Base-by-base conservation (phyloP, 108 stramenopile genomes). In the Cyclostephanos invisitatus region DNA sequence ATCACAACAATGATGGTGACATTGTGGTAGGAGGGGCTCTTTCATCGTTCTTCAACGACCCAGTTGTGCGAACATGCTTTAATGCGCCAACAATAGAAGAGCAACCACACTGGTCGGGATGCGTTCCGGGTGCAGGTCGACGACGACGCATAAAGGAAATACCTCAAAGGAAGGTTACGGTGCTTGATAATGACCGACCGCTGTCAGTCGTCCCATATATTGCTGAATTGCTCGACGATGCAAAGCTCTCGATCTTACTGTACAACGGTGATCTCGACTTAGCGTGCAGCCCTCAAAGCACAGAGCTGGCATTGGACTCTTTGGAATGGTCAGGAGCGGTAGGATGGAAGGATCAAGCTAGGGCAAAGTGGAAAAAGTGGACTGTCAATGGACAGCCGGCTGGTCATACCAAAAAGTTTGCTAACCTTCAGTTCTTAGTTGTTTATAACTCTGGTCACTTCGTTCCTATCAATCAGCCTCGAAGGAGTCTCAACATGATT, bases 241-340 rank as follows among this genome's bases (percentile, higher is more conserved):
- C 86, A 8, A 75, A 73, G 15, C 85, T 89, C 65, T 75, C 79
- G 20, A 85, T 91, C 3, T 58, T 91, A 3, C 24, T 91, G 1
- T 91, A 91, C 79, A 87, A 84, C 62, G 90, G 90, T 1, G 90
- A 91, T 67, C 81, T 84, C 18, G 90, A 91, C 64, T 48, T 91
- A n/a, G 77, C 78, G 50, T 81, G 79, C 70, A 70, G 58, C 38
- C 47, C 82, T 21, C 85, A 86, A 58, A 87, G 88, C 18, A 83
- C 83, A 8, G 90, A 91, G 48, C 32, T 75, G 49, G 62, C 87
- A 21, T 64, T 89, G 48, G 78, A 89, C 29, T 69, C 80, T 25
- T 87, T 91, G 87, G 53, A 78, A 11, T 91, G 90, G 90, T 76
- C 70, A 37, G 90, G 90, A 22, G 47, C 44, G 17, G 36, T 46